Conservation (phyloP, 805 yeast genomes). For the Kodamaea nitidulidarum region DNA sequence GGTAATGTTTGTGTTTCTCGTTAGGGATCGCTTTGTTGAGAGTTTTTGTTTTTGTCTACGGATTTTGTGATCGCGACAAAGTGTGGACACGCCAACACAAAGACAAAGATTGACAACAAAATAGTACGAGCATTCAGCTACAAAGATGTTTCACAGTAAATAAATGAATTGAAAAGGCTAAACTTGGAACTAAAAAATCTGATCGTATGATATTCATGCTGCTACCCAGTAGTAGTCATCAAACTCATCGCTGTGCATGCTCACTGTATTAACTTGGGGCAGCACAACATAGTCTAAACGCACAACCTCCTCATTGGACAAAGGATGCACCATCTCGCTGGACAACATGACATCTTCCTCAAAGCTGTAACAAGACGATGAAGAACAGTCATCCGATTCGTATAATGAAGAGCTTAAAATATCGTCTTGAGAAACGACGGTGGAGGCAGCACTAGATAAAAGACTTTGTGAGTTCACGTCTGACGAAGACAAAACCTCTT, state of each 20-base stretch:
- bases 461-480: neutral
- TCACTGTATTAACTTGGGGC: slow-evolving; percentile 5
- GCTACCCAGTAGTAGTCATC: slow-evolving; percentile 21
- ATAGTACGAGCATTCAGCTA: too few relatives aligned
- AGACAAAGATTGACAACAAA: too few relatives aligned
- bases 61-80: slow-evolving; percentile 1
- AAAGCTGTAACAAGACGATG: slow-evolving; percentile 12
- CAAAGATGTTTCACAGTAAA: neutral
- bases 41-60: slow-evolving; percentile 1
- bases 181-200: slow-evolving; percentile 1
- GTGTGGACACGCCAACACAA: slow-evolving; percentile 2
- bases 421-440: slow-evolving; percentile 16
- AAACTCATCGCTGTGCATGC: slow-evolving; percentile 11
- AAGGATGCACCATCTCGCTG: slow-evolving; percentile 15
- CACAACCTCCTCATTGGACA: slow-evolving; percentile 20
- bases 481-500: slow-evolving; percentile 1
- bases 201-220: slow-evolving; percentile 5
- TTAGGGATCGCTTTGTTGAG: neutral
- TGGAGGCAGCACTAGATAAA: slow-evolving; percentile 4
- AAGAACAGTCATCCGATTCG: slow-evolving; percentile 14
- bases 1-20: neutral
- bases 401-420: slow-evolving; percentile 19
- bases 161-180: neutral
- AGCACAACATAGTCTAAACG: slow-evolving; percentile 9
- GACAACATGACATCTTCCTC: slow-evolving; percentile 16